Conservation (phyloP, 331 rosid genomes). For the Phaseolus coccineus region DNA sequence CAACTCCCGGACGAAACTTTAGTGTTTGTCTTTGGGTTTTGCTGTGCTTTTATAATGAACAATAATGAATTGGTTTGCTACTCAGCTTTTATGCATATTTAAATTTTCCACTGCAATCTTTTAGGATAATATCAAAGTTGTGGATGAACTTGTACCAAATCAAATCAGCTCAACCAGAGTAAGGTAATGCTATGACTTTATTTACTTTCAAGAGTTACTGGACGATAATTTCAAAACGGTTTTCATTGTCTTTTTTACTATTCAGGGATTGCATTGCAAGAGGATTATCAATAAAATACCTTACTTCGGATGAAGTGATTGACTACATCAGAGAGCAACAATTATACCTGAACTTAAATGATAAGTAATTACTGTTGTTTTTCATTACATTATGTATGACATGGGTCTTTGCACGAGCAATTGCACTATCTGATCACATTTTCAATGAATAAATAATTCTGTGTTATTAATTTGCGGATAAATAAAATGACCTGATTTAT, state of each 20-base stretch:
- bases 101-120: slow-evolving; percentile 25
- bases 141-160: slow-evolving; percentile 83
- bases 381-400: background rate
- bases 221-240: slow-evolving; percentile 1
- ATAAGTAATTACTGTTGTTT: slow-evolving; percentile 24
- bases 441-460: slow-evolving; percentile 16
- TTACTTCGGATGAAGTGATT: slow-evolving; percentile 77
- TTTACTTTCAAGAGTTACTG: slow-evolving; percentile 1
- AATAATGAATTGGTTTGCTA: slow-evolving; percentile 24
- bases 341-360: slow-evolving; percentile 58
- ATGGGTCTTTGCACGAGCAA: slow-evolving; percentile 2
- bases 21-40: slow-evolving; percentile 9
- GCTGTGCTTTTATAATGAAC: background rate
- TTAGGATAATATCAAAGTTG: slow-evolving; percentile 73
- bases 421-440: background rate
- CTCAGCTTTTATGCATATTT: slow-evolving; percentile 22
- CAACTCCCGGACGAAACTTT: background rate
- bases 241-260: background rate
- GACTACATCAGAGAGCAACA: slow-evolving; percentile 63
- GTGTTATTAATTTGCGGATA: slow-evolving; percentile 18
- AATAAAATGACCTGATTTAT: background rate
- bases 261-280: slow-evolving; percentile 89
- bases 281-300: slow-evolving; percentile 83
- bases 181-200: slow-evolving; percentile 57
- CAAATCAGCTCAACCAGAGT: slow-evolving; percentile 86